These are phyloP conservation scores for Kwoniella mangroviensis DNA, from an alignment of 768 basidiomycete genomes.

Conservation along the genomic window DNA sequence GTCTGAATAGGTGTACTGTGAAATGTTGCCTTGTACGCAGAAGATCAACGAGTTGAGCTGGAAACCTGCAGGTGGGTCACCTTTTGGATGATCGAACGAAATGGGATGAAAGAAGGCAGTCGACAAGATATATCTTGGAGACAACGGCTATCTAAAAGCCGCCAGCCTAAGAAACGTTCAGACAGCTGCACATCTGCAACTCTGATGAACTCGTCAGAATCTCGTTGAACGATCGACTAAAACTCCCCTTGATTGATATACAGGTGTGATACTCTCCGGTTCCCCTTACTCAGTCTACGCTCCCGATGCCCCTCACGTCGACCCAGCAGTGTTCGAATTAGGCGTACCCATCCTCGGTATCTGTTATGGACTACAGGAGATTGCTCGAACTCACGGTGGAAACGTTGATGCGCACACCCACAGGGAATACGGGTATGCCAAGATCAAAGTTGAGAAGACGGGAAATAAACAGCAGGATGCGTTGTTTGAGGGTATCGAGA, in stretches of 20 bases:
- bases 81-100: not conserved
- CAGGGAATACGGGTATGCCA: slow-evolving; percentile 93
- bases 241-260: not conserved
- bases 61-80: slow-evolving; percentile 81
- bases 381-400: slow-evolving; percentile 84
- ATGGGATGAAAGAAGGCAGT: no score
- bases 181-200: no score
- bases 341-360: slow-evolving; percentile 94
- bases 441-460: slow-evolving; percentile 72
- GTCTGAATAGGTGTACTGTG: slow-evolving; percentile 69
- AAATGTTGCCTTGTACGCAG: slow-evolving; percentile 94
- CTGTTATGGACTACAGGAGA: slow-evolving; percentile 96
- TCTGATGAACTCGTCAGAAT: no score
- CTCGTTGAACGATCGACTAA: no score
- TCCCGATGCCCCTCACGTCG: slow-evolving; percentile 86
- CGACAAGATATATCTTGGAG: not conserved
- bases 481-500: slow-evolving; percentile 77
- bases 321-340: slow-evolving; percentile 79
- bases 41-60: slow-evolving; percentile 84
- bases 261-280: slow-evolving; percentile 94
- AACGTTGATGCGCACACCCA: slow-evolving; percentile 83
- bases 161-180: no score
- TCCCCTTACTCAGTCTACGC: slow-evolving; percentile 99
- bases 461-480: slow-evolving; percentile 67
- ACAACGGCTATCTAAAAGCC: no score